Conservation (phyloP, 2,329 filamentous ascomycete genomes). For the Talaromyces rugulosus region DNA sequence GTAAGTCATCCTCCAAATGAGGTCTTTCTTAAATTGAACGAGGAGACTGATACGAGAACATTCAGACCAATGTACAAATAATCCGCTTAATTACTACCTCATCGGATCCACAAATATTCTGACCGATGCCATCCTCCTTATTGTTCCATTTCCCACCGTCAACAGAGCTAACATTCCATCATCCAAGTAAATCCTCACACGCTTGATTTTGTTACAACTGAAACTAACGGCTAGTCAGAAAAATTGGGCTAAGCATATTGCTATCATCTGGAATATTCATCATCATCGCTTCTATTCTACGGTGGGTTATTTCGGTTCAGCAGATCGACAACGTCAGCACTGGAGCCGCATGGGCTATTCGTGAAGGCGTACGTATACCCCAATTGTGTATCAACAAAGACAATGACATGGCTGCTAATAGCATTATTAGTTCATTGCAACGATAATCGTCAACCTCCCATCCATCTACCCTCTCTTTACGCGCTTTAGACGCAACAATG, state of each 20-base stretch:
- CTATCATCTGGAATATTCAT: constrained; percentile 45
- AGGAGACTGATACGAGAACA: neutral
- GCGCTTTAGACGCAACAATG: constrained; percentile 16
- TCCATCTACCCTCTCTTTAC: constrained; percentile 40
- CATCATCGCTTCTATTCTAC: constrained; percentile 39
- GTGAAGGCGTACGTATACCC: constrained; percentile 24
- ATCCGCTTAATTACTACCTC: constrained; percentile 35
- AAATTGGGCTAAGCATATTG: constrained; percentile 36
- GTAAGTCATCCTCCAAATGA: constrained; percentile 17
- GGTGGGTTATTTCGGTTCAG: constrained; percentile 37
- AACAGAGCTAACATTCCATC: constrained; percentile 37
- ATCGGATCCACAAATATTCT: constrained; percentile 35
- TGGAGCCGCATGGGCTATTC: constrained; percentile 42
- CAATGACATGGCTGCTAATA: neutral
- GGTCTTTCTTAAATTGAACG: neutral
- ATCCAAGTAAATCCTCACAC: constrained; percentile 19
- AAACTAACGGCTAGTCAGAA: constrained; percentile 17
- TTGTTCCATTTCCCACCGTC: constrained; percentile 40
- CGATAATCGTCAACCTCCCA: constrained; percentile 42
- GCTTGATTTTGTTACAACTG: neutral
- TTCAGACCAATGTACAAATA: constrained; percentile 31
- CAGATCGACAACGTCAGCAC: constrained; percentile 35
- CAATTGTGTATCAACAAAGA: neutral
- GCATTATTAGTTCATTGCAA: constrained; percentile 42
- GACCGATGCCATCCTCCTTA: constrained; percentile 38